Evolutionary conservation across 2,329 filamentous ascomycete genomes (phyloP), one percentile per base, ranked within the genome.

Genomic region (Pseudocercospora cruenta): DNA sequence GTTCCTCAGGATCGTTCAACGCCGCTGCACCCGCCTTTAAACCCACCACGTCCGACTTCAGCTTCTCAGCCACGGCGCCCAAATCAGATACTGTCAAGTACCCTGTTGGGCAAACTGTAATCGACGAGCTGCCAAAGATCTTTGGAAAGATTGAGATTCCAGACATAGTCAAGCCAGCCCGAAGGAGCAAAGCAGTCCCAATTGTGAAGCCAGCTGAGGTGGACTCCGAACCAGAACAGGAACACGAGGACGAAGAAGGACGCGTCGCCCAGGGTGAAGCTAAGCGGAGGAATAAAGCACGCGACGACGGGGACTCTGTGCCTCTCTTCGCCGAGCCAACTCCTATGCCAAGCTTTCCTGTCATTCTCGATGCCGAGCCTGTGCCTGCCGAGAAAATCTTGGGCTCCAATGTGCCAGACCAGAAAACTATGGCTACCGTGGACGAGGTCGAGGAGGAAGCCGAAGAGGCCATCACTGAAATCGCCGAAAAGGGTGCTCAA

Each of bases 111-210:
- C 82, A 7, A 74, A 85, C 68, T 78, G 82, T 57, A 79, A 60
- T 70, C 21, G 68, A 73, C 47, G 67, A 72, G n/a, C 60, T 72
- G 33, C 68, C 71, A 8, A 75, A 68, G 54, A 79, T 79, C 58
- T 79, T 79, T 65, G 75, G 77, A 53, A 74, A 76, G 55, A 70
- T 78, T 58, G 89, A 88, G 49, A 90, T 94, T 84, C 33, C 85
- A 14, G 88, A 92, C 22, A 84, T 88, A 58, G 80, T 87, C 28
- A 91, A 91, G 73, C 86, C 89, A 6, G 78, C 80, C 0, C 93
- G 91, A 79, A 88, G 88, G 72, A 92, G 90, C 4, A 97, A 95
- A 80, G 93, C 93, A 9, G 86, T 97, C 62, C 91, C 93, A 0
- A 96, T 97, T 68, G 80, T 94, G 9, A 81, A 82, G 70, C 78